Evolutionary conservation across 306 rosid species (phyloP).

Genomic region (Dryas drummondii): DNA sequence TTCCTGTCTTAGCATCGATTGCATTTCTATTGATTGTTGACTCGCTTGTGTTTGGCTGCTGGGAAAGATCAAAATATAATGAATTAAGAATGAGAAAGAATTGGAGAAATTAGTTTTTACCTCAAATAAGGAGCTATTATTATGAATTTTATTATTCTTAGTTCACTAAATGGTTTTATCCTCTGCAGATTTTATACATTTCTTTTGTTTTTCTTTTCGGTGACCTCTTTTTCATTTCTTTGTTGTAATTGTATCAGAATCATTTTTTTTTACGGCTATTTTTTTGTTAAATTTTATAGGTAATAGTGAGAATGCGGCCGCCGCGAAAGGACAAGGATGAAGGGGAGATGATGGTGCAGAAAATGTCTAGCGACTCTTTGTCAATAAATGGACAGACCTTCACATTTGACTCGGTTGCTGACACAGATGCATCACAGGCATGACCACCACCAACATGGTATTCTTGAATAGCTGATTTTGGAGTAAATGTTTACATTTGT

Average conservation of each 20-base stretch:
- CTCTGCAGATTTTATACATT: neutral
- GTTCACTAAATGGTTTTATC: neutral
- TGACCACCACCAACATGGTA: constrained; percentile 25
- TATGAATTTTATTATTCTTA: neutral
- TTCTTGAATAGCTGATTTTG: constrained; percentile 14
- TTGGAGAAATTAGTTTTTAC: neutral
- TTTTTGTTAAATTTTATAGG: constrained; percentile 38
- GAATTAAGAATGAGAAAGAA: neutral
- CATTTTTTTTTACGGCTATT: neutral
- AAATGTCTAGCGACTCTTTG: constrained; percentile 61
- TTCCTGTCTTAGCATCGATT: neutral
- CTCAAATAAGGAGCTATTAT: neutral
- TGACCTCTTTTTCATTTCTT: neutral
- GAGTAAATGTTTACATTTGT: constrained; percentile 9
- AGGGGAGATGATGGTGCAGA: constrained; percentile 77
- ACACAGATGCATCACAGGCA: constrained; percentile 81
- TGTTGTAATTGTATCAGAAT: neutral
- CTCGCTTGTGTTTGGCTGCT: neutral
- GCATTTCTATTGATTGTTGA: neutral
- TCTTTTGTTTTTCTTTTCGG: neutral
- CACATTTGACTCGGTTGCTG: constrained; percentile 90
- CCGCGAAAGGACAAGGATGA: constrained; percentile 62
- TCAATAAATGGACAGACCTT: constrained; percentile 81
- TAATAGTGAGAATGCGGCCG: constrained; percentile 88
- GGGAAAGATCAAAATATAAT: neutral